These are phyloP conservation scores for Sugiyamaella qingdaonensis DNA, from an alignment of 805 yeast genomes.

Conservation along the genomic window DNA sequence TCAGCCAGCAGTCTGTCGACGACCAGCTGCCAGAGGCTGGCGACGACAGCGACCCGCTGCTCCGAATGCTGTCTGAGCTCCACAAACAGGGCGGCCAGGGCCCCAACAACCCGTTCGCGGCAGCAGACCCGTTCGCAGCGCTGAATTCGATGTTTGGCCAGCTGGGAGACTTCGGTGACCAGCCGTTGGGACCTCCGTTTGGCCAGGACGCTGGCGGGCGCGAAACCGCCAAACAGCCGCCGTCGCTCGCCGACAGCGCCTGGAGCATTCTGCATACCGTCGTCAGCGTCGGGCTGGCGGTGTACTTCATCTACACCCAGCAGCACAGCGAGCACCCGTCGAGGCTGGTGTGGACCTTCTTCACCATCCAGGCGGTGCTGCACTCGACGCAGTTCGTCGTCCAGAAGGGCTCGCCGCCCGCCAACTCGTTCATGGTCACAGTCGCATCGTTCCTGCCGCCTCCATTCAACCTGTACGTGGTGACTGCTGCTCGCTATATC, in stretches of 20 bases:
- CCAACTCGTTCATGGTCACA: conserved; percentile 23
- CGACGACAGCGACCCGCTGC: conserved; percentile 19
- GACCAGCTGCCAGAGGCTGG: not conserved
- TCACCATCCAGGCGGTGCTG: conserved; percentile 23
- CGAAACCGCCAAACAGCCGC: not conserved
- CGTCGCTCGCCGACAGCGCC: not conserved
- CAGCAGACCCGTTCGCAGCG: conserved; percentile 11
- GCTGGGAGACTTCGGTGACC: not conserved
- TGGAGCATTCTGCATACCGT: conserved; percentile 26
- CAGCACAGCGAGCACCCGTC: not conserved
- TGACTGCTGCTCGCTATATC: conserved; percentile 18
- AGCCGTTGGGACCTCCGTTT: not conserved
- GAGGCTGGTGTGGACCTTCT: conserved; percentile 20
- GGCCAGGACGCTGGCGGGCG: not conserved
- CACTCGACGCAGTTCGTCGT: conserved; percentile 23
- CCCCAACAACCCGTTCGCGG: not conserved
- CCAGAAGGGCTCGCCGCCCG: conserved; percentile 24
- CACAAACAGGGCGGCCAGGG: conserved; percentile 8
- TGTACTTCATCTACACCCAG: conserved; percentile 18
- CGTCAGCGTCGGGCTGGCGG: conserved; percentile 20
- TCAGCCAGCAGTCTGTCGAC: not conserved
- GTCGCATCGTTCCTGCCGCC: conserved; percentile 29
- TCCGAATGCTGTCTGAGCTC: conserved; percentile 21
- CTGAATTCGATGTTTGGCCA: conserved; percentile 9
- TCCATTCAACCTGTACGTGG: conserved; percentile 24